These are phyloP conservation scores for Myriosclerotinia duriaeana DNA, from an alignment of 2,329 filamentous ascomycete genomes.

Conservation along the genomic window DNA sequence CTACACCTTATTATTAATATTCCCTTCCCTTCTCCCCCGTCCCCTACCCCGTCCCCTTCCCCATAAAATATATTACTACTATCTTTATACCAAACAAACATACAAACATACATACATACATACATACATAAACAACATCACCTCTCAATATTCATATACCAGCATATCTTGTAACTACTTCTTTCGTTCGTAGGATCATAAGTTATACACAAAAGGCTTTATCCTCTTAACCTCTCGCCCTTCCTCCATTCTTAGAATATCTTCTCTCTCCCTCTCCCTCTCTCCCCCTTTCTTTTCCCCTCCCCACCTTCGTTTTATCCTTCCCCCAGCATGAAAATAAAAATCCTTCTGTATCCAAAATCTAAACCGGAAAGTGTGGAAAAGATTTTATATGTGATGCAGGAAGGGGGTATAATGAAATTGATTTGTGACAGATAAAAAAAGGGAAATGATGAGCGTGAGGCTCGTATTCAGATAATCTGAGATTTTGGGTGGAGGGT, in stretches of 20 bases:
- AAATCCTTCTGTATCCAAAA: conserved; percentile 34
- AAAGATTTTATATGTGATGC: conserved; percentile 34
- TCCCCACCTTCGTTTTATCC: not conserved
- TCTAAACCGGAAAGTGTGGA: conserved; percentile 32
- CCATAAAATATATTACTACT: not conserved
- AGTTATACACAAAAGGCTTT: conserved; percentile 25
- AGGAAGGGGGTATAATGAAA: conserved; percentile 36
- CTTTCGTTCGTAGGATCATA: conserved; percentile 23
- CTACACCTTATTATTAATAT: no score
- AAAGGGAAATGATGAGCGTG: conserved; percentile 36
- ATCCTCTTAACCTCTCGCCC: conserved; percentile 9
- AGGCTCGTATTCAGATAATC: conserved; percentile 30
- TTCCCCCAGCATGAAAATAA: conserved; percentile 23
- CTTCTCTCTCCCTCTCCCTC: not conserved
- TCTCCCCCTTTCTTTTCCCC: not conserved
- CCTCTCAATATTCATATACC: not conserved
- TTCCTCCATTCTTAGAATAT: conserved; percentile 3
- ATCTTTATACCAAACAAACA: not conserved
- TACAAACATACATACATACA: not conserved
- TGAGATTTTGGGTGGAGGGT: conserved; percentile 21
- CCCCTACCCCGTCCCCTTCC: not conserved
- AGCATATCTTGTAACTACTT: not conserved
- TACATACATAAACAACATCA: not conserved
- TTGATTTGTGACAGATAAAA: conserved; percentile 37
- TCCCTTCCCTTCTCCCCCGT: not conserved